Evolutionary conservation across 768 basidiomycete species (phyloP).

Genomic region (Trametes cinnabarina): DNA sequence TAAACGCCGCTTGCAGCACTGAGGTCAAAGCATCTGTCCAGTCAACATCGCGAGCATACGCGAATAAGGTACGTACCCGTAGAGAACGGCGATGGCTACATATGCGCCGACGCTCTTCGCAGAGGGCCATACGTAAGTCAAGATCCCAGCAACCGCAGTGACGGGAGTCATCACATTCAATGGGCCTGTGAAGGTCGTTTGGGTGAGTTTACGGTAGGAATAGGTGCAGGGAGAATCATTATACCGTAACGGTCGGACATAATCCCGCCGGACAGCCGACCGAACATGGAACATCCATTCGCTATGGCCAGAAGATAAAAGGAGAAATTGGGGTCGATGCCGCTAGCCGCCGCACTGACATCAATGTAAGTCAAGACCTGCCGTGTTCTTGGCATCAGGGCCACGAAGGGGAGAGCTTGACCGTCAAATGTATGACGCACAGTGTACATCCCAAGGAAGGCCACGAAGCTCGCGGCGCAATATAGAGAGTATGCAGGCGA

Average conservation of each 20-base stretch:
- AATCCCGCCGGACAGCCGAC: constrained; percentile 53
- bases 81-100: constrained; percentile 53
- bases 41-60: too few species aligned
- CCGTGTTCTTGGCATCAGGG: too few species aligned
- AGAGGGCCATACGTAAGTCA: constrained; percentile 72
- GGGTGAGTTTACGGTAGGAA: too few species aligned
- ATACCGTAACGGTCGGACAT: constrained; percentile 55
- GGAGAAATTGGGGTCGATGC: constrained; percentile 46
- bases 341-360: constrained; percentile 49
- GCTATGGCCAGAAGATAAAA: constrained; percentile 66
- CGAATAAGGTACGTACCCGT: constrained; percentile 47
- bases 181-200: constrained; percentile 55
- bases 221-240: too few species aligned
- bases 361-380: constrained; percentile 65
- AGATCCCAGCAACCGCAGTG: constrained; percentile 47
- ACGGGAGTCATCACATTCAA: constrained; percentile 68
- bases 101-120: constrained; percentile 37
- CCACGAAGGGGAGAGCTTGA: too few species aligned
- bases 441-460: constrained; percentile 70
- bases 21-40: not conserved
- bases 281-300: constrained; percentile 61
- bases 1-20: constrained; percentile 64
- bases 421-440: constrained; percentile 37
- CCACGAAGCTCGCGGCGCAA: constrained; percentile 50
- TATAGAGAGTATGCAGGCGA: constrained; percentile 53